A percentile compares a stretch with the other conserved stretches of the same genome.
Evolutionary conservation across 106 monocot species (phyloP).

Genomic region (Acanthochlamys bracteata): DNA sequence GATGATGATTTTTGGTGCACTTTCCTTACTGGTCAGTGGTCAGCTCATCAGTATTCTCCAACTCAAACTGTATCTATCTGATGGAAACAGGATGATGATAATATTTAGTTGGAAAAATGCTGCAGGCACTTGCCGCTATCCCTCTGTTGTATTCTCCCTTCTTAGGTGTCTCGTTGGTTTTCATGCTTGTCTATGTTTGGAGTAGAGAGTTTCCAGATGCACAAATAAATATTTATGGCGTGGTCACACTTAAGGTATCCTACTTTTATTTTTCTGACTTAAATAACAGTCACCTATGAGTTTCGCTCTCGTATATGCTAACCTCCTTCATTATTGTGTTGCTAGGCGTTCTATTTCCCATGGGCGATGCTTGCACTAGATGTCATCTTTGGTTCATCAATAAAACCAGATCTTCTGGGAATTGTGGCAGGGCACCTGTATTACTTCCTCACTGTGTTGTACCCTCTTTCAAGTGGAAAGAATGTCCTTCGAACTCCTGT

Average conservation of each 20-base stretch:
- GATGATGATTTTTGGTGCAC: conserved; percentile 93
- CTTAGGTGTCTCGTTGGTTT: conserved; percentile 72
- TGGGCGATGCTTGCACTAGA: conserved; percentile 90
- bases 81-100: neutral
- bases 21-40: conserved; percentile 58
- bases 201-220: conserved; percentile 86
- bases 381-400: conserved; percentile 74
- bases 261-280: neutral
- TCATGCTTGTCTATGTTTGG: conserved; percentile 94
- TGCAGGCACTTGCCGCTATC: conserved; percentile 65
- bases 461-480: conserved; percentile 67
- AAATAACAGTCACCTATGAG: neutral
- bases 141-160: conserved; percentile 29
- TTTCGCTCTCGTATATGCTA: neutral
- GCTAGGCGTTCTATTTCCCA: conserved; percentile 88
- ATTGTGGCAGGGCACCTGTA: conserved; percentile 87
- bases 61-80: neutral
- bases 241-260: conserved; percentile 70
- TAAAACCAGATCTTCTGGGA: conserved; percentile 72
- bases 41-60: neutral
- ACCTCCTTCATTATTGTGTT: neutral
- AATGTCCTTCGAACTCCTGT: conserved; percentile 72
- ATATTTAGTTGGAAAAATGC: neutral
- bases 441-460: conserved; percentile 78
- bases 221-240: conserved; percentile 85